Percentiles rank a stretch among this genome's conserved stretches.
Evolutionary conservation across 176 grass and related monocot genomes (phyloP).

Genomic region (Hyparrhenia diplandra): DNA sequence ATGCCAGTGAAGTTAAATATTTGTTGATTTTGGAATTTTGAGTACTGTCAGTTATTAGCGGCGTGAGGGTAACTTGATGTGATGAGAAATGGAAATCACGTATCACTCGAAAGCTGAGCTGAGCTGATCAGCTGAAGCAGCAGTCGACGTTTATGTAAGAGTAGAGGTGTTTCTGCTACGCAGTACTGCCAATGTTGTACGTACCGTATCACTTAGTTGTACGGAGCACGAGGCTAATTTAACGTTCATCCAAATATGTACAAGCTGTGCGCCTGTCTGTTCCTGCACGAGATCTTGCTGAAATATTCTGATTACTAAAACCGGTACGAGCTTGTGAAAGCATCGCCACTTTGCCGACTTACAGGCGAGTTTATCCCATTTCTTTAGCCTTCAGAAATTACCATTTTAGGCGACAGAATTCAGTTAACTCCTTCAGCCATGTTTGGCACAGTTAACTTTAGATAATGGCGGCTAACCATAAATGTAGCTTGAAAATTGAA

Average conservation of each 20-base stretch:
- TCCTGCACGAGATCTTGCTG: background rate
- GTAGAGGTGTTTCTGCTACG: background rate
- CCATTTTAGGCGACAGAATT: background rate
- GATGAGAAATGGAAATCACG: no score
- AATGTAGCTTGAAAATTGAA: no score
- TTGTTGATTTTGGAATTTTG: slow-evolving; percentile 33
- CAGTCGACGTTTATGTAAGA: slow-evolving; percentile 24
- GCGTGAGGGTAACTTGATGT: slow-evolving; percentile 15
- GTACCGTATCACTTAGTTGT: background rate
- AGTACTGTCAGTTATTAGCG: slow-evolving; percentile 35
- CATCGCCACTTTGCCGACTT: background rate
- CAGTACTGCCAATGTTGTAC: background rate
- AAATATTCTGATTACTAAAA: background rate
- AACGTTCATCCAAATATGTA: slow-evolving; percentile 13
- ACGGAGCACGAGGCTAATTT: slow-evolving; percentile 2
- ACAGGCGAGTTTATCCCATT: background rate
- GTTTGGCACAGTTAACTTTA: no score
- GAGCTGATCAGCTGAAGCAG: slow-evolving; percentile 7
- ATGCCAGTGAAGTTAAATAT: slow-evolving; percentile 13
- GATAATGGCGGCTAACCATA: no score
- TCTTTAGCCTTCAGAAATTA: background rate
- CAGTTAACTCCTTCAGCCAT: no score
- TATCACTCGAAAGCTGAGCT: no score
- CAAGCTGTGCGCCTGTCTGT: background rate
- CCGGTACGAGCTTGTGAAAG: background rate